Evolutionary conservation across 1,284 basidiomycete species (phyloP).

Genomic region (Quambalaria eucalypti): DNA sequence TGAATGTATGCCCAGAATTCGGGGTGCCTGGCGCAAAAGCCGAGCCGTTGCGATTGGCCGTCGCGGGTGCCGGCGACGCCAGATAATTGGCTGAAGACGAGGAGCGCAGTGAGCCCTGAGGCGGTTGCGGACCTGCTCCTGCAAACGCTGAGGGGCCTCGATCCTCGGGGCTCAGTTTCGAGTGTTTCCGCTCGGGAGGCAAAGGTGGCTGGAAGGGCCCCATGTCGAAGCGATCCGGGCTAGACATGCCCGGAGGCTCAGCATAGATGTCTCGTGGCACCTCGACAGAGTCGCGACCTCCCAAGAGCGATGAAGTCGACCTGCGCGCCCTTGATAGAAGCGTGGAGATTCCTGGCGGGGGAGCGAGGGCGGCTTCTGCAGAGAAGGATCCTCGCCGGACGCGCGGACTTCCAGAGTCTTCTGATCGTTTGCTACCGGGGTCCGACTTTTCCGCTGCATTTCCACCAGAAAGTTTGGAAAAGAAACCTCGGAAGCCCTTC

Average conservation of each 20-base stretch:
- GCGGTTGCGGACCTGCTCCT: background rate
- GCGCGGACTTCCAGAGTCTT: background rate
- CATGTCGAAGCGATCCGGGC: conserved; percentile 31
- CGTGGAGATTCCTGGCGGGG: conserved; percentile 2
- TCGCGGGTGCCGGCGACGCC: too few species aligned
- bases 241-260: conserved; percentile 26
- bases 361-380: conserved; percentile 4
- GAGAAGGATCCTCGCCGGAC: conserved; percentile 1
- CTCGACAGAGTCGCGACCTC: conserved; percentile 16
- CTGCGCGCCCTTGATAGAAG: conserved; percentile 6
- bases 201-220: conserved; percentile 29
- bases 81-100: too few species aligned
- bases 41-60: background rate
- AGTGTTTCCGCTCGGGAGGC: conserved; percentile 6
- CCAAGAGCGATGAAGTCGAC: conserved; percentile 11
- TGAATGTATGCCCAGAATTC: background rate
- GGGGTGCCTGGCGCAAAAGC: background rate
- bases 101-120: too few species aligned
- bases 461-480: conserved; percentile 24
- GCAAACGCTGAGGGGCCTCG: background rate
- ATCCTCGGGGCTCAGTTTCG: background rate
- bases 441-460: background rate
- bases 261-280: conserved; percentile 13
- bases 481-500: conserved; percentile 27
- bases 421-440: background rate